Evolutionary conservation across 768 basidiomycete species (phyloP), one percentile per base, ranked within the genome.

Genomic region (Hypholoma sublateritium): DNA sequence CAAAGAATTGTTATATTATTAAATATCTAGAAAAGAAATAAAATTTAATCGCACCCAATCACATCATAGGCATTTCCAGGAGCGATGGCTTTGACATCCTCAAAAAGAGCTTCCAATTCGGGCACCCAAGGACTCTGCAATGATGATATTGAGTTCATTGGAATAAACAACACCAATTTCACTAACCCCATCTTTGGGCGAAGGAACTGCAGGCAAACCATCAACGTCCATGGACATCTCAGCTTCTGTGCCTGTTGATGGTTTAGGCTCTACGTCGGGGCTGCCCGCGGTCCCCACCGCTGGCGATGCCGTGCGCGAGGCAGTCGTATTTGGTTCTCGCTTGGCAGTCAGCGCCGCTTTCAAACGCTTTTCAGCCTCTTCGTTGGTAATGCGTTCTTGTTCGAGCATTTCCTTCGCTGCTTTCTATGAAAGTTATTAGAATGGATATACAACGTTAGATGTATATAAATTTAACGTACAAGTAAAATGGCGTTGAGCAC

Each of bases 271-370:
- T 17, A 58, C 14, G 46, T 76, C 74, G 19, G 68, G 50, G 34
- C 63, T 60, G 8, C 60, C 50, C 44, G 72, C 36, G 19, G 65
- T 60, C 4, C 70, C 67, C 52, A 77, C 63, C 56, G 76, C 78
- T 3, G 89, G 88, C 1, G 89, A 89, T 16, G 87, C 84, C 16
- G 87, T 71, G 22, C 89, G 83, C 11, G 89, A 85, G 14, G 72
- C 67, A 12, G 78, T 66, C 4, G 71, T 60, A 36, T 77, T 77
- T 3, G 90, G 88, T 62, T 91, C 89, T 50, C 88, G 80, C 68
- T 93, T 92, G 5, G 89, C 89, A 9, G 84, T 84, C 53, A 93
- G 75, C 14, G 88, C 84, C 9, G 91, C 90, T 69, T 91, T 93
- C 58, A 93, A 76, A 16, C 89, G 85, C 63, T 86, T 91, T 70